A percentile compares a stretch with the other conserved stretches of the same genome.
phyloP scores from a whole-genome alignment of 139 green algal genomes.

The Chlorella vulgaris region DNA sequence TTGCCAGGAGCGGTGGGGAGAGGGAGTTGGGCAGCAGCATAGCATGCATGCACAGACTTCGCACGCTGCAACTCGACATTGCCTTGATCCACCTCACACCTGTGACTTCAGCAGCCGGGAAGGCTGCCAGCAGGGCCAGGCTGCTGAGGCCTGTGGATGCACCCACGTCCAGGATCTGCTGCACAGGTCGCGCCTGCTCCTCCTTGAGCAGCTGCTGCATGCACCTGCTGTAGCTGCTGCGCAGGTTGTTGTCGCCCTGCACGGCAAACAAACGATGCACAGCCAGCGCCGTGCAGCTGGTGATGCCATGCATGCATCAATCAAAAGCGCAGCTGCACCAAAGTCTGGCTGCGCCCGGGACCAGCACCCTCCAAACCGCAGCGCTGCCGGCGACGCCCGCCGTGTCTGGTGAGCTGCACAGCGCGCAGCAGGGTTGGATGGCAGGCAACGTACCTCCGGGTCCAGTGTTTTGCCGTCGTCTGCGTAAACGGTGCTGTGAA shows the following conservation, averaged over 20 bases:
- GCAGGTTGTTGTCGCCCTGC: constrained; percentile 51
- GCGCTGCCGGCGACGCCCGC: no score
- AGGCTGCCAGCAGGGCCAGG: constrained; percentile 60
- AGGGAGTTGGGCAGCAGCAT: no score
- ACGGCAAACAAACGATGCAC: no score
- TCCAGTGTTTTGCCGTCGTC: constrained; percentile 59
- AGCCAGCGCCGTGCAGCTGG: neutral
- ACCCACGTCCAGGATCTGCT: constrained; percentile 66
- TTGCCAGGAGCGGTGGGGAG: no score
- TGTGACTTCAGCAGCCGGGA: constrained; percentile 63
- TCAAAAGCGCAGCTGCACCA: no score
- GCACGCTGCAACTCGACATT: no score
- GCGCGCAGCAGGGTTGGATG: no score
- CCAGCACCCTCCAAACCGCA: no score
- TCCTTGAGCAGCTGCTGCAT: constrained; percentile 59
- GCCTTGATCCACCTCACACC: no score
- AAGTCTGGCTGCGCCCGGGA: no score
- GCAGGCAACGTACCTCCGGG: constrained; percentile 35
- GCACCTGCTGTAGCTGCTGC: constrained; percentile 49
- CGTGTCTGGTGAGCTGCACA: no score
- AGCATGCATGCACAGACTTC: no score
- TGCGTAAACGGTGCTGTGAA: constrained; percentile 77
- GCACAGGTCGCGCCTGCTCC: neutral
- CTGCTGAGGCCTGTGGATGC: constrained; percentile 71
- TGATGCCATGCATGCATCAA: neutral